Conservation (phyloP, 2,329 filamentous ascomycete species). For the Curvularia verruculosa region DNA sequence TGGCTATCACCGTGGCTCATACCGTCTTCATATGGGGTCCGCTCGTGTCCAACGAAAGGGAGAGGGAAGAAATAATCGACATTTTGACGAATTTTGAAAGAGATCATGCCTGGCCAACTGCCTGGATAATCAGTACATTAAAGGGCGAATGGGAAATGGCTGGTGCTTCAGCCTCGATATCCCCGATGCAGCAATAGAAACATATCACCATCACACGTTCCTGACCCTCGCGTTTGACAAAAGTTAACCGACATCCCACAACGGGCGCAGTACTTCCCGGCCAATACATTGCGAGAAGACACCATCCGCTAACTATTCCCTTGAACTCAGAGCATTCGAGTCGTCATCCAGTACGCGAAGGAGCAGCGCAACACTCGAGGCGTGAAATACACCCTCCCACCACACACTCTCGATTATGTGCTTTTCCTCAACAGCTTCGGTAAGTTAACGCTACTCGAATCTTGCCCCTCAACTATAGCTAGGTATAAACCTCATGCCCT, state of each 20-base stretch:
- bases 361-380: background rate
- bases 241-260: background rate
- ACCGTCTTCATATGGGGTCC: constrained; percentile 39
- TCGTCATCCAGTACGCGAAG: background rate
- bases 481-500: background rate
- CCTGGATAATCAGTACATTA: constrained; percentile 39
- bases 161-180: constrained; percentile 2
- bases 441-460: background rate
- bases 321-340: background rate
- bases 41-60: constrained; percentile 24
- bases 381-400: background rate
- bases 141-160: constrained; percentile 33
- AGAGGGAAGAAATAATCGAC: constrained; percentile 30
- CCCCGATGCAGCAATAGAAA: background rate
- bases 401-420: background rate
- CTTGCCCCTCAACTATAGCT: background rate
- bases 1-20: constrained; percentile 35
- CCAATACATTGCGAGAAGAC: background rate
- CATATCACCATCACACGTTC: background rate
- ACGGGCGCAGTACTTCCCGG: background rate
- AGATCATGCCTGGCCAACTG: constrained; percentile 38
- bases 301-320: no score
- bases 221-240: background rate
- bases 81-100: constrained; percentile 33
- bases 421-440: background rate